Base-by-base conservation (phyloP, 2,329 filamentous ascomycete species). In the Neodidymelliopsis sp. region DNA sequence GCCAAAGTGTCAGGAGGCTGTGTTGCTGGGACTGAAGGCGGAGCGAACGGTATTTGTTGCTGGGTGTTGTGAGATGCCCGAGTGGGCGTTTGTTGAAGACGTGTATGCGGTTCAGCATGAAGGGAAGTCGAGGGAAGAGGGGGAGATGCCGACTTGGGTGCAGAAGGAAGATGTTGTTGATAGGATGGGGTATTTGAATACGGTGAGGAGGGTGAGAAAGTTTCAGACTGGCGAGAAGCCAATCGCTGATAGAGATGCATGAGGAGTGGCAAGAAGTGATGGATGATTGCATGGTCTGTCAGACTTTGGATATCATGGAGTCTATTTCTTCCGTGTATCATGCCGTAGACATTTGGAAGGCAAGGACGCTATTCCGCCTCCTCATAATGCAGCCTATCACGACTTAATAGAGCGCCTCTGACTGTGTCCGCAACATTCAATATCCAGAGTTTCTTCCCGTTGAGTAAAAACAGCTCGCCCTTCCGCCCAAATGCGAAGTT, bases 401-500 rank as follows among this genome's bases (percentile, higher is more conserved):
- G 25, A 6, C 40, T 39, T 2, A 61, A 31, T 13, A 59, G 37
- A 9, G 47, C 58, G 7, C 60, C 58, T 8, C 49, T 54, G 12
- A 53, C 39, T 1, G 36, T 29, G 6, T 44, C 22, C 11, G 44
- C 42, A 9, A 63, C 31, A 19, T 47, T 46, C 11, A 51, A 20
- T 15, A 49, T 31, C 57, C 60, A 63, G 2, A 63, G 36, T 30
- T 44, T 56, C 13, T 55, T 49, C 50, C 78, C 77, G 2, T 79
- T 75, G 39, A 80, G 75, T 8, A 80, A 64, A 22, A 80, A 78
- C 22, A 81, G 56, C 53, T 78, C 70, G 0, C 78, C 77, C 2
- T 73, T 57, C 6, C 62, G 65, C 0, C 77, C 77, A 48, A 81
- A 81, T 15, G 74, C 77, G 44, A 81, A 80, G 48, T 80, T 79